Evolutionary conservation across 75 land plant species (phyloP).

Genomic region (Cryptomeria japonica): DNA sequence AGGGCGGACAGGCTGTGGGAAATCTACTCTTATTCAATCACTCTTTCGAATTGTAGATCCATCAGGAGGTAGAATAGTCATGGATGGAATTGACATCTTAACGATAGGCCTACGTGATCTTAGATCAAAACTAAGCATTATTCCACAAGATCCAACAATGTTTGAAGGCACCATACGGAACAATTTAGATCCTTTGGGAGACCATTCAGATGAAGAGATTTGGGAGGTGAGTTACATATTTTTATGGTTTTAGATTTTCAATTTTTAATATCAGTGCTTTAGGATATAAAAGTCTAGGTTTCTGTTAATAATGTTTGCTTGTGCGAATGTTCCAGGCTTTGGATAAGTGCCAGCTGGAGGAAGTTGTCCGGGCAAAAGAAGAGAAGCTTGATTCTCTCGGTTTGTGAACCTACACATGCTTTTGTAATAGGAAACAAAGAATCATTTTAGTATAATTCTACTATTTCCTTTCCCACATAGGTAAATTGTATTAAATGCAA

Average conservation of each 20-base stretch:
- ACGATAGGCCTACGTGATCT: slow-evolving; percentile 45
- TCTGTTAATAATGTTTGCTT: no score
- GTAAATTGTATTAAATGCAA: no score
- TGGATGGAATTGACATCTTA: slow-evolving; percentile 43
- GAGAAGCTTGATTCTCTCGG: slow-evolving; percentile 68
- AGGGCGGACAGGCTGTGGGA: slow-evolving; percentile 56
- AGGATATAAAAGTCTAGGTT: no score
- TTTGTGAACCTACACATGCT: slow-evolving; percentile 8
- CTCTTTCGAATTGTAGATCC: slow-evolving; percentile 53
- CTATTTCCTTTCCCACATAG: no score
- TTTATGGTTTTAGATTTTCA: background rate
- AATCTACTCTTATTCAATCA: slow-evolving; percentile 39
- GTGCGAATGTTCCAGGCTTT: slow-evolving; percentile 41
- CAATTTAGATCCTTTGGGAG: slow-evolving; percentile 40
- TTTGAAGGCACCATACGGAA: slow-evolving; percentile 45
- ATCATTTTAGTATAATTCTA: no score
- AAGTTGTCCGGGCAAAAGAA: slow-evolving; percentile 58
- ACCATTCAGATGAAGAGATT: slow-evolving; percentile 30
- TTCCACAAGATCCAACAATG: slow-evolving; percentile 54
- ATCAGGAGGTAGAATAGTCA: slow-evolving; percentile 28
- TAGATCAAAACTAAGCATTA: slow-evolving; percentile 39
- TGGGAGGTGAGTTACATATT: slow-evolving; percentile 36
- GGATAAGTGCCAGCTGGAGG: slow-evolving; percentile 78
- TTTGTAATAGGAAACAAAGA: no score
- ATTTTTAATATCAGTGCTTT: no score